Evolutionary conservation across 371 early-diverging fungal genomes (phyloP).

Genomic region (Syncephalastrum monosporum): DNA sequence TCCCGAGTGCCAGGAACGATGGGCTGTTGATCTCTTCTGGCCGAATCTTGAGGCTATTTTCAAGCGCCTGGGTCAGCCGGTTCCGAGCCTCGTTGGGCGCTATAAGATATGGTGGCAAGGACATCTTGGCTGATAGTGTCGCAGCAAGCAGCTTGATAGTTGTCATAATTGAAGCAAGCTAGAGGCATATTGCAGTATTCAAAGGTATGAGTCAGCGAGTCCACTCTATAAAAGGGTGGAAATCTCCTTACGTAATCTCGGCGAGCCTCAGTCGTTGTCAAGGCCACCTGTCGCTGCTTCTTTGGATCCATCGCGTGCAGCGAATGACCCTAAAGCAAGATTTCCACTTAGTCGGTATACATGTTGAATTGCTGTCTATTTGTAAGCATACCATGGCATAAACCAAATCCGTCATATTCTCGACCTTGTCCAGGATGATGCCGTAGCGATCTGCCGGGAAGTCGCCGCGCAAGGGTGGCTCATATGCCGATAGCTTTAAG

Average conservation of each 20-base stretch:
- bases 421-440: conserved; percentile 31
- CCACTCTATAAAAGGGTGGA: background rate
- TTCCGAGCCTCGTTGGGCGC: conserved; percentile 29
- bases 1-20: conserved; percentile 30
- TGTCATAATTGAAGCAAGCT: conserved; percentile 43
- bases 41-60: conserved; percentile 23
- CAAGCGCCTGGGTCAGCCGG: conserved; percentile 21
- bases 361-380: background rate
- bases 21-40: conserved; percentile 25
- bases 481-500: conserved; percentile 28
- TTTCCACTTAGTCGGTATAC: background rate
- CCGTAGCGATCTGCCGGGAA: conserved; percentile 32
- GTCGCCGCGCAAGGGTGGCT: conserved; percentile 42
- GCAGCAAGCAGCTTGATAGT: conserved; percentile 39
- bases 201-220: background rate
- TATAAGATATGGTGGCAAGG: conserved; percentile 42
- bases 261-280: conserved; percentile 27
- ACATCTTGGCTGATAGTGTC: conserved; percentile 35
- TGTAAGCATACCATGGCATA: conserved; percentile 30
- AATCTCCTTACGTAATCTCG: conserved; percentile 37
- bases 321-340: background rate
- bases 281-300: conserved; percentile 25
- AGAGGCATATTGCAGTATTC: background rate
- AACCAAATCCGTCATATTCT: conserved; percentile 42
- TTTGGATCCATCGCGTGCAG: conserved; percentile 9